Evolutionary conservation across 768 basidiomycete genomes (phyloP).

Genomic region (Naganishia vaughanmartiniae): DNA sequence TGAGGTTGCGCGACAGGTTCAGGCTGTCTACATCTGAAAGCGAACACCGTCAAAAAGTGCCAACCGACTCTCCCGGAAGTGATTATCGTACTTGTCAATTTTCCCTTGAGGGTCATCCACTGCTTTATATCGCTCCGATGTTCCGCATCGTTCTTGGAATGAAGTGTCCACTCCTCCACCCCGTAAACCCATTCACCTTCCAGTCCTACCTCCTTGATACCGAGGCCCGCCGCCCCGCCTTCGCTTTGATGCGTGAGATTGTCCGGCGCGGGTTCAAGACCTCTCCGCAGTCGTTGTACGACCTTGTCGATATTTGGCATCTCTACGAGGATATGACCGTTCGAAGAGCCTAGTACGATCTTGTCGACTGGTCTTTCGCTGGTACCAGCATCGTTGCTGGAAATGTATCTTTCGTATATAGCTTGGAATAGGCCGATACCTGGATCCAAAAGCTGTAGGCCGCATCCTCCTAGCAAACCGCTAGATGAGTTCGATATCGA

Average conservation of each 20-base stretch:
- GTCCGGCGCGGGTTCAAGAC: not conserved
- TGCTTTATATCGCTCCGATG: not conserved
- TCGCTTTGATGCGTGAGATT: conserved; percentile 61
- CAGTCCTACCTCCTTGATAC: conserved; percentile 74
- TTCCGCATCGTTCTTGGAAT: not conserved
- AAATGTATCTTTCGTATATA: conserved; percentile 67
- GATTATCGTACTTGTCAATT: not conserved
- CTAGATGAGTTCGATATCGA: not conserved
- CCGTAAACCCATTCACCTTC: conserved; percentile 63
- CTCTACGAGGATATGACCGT: conserved; percentile 78
- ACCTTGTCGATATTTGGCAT: conserved; percentile 70
- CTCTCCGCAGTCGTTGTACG: not conserved
- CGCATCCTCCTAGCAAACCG: not conserved
- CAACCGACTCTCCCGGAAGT: too few relatives aligned
- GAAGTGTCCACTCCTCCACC: conserved; percentile 32
- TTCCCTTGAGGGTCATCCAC: not conserved
- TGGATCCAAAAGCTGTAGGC: conserved; percentile 17
- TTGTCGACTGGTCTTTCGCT: conserved; percentile 39
- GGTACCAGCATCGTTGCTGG: not conserved
- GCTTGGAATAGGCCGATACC: conserved; percentile 68
- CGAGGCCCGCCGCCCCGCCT: conserved; percentile 70
- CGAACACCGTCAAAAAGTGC: not conserved
- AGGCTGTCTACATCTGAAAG: conserved; percentile 69
- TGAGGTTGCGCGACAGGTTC: conserved; percentile 73
- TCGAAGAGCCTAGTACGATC: conserved; percentile 74